Evolutionary conservation across 805 yeast species (phyloP).

Genomic region (Sugiyamaella floridensis): DNA sequence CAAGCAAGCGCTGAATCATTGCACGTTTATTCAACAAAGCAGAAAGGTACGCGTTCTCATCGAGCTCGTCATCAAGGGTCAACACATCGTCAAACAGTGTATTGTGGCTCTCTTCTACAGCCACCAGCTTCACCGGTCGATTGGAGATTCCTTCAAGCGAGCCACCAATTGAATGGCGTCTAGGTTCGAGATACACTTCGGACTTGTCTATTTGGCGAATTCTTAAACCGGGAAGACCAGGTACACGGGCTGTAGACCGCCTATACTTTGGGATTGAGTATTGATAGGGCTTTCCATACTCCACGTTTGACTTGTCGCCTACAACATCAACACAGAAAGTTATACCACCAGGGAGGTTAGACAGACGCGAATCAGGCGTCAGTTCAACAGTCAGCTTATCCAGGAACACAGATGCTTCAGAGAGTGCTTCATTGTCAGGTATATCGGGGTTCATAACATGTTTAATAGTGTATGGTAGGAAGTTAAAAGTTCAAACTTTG

Average conservation of each 20-base stretch:
- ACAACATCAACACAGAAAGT: background rate
- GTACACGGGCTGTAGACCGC: conserved; percentile 2
- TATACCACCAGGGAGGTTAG: background rate
- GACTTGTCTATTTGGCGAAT: background rate
- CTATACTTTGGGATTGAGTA: conserved; percentile 6
- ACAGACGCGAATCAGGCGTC: background rate
- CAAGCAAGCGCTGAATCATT: background rate
- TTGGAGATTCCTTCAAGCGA: background rate
- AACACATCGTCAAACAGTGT: background rate
- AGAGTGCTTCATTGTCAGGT: background rate
- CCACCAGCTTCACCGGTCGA: background rate
- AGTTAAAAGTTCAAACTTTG: no score
- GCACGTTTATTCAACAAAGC: background rate
- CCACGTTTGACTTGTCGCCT: conserved; percentile 7
- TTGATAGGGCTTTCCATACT: conserved; percentile 7
- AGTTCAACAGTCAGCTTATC: background rate
- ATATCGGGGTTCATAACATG: background rate
- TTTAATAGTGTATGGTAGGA: no score
- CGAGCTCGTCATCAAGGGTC: background rate
- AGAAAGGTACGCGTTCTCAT: background rate
- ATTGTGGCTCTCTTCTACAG: background rate
- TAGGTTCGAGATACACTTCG: background rate
- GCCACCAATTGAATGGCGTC: background rate
- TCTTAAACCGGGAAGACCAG: conserved; percentile 1
- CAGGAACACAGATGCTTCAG: background rate